Percentiles rank a stretch among this genome's conserved stretches.
Evolutionary conservation across 371 early-diverging fungal species (phyloP).

Genomic region (Mucor indicus): DNA sequence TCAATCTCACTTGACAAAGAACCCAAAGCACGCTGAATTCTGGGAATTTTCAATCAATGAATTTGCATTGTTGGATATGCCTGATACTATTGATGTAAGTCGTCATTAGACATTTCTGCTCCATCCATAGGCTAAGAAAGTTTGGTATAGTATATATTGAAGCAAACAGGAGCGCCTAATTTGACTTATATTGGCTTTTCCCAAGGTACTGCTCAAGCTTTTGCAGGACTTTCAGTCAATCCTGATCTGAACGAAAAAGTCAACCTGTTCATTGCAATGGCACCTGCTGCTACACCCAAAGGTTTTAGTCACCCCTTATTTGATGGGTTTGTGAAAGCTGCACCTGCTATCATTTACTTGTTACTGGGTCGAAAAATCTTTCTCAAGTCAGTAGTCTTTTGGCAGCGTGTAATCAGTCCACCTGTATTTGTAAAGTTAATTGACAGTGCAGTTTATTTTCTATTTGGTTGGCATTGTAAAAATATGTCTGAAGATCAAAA

Average conservation of each 20-base stretch:
- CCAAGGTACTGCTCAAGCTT: constrained; percentile 89
- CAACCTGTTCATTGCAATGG: constrained; percentile 85
- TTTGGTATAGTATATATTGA: constrained; percentile 67
- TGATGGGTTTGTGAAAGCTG: constrained; percentile 76
- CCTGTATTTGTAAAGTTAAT: constrained; percentile 70
- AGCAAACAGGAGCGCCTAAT: constrained; percentile 66
- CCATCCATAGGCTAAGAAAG: too few species aligned
- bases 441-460: constrained; percentile 65
- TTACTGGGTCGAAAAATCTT: constrained; percentile 85
- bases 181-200: constrained; percentile 94
- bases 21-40: constrained; percentile 68
- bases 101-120: too few species aligned
- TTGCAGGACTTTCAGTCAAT: constrained; percentile 81
- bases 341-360: constrained; percentile 84
- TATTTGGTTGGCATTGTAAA: constrained; percentile 83
- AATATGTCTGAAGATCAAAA: constrained; percentile 74
- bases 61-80: constrained; percentile 82
- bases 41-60: constrained; percentile 96
- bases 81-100: constrained; percentile 73
- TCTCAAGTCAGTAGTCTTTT: constrained; percentile 75
- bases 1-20: constrained; percentile 72
- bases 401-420: constrained; percentile 77
- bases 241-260: constrained; percentile 73
- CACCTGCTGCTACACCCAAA: constrained; percentile 86
- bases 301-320: constrained; percentile 79